Base-by-base conservation (phyloP, 441 rosid species). In the Populus hybrid region DNA sequence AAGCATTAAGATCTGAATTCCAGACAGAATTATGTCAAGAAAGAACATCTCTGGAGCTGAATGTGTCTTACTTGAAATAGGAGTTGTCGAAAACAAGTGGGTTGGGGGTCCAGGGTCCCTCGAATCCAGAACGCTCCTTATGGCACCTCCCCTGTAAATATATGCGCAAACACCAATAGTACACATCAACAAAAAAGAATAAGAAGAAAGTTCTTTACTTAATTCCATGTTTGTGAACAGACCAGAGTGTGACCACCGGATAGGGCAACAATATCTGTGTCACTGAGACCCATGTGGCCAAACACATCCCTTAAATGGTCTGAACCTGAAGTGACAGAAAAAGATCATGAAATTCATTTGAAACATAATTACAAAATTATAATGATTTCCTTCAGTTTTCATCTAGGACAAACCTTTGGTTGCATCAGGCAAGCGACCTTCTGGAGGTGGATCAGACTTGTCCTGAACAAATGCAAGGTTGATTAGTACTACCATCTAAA, bases 161-260 rank as follows among this genome's bases (percentile, higher is more conserved):
- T 16, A 61, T 4, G 20, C 14, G 9, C 46, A 76, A 35, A 59
- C 74, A 12, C 6, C 14, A 36, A 78, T 34, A 10, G 61, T 34
- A 11, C 11, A 64, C 36, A 64, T 74, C 70, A 67, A 46, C 16
- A 75, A 14, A 46, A 8, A 1, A 20, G 28, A 66, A 24, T n/a
- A 42, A 26, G 50, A 34, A 5, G 21, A 20, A 28, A 35, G 20
- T n/a, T n/a, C 21, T 8, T n/a, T 9, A 59, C 24, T 8, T n/a
- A 59, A 59, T 59, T 59, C 11, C 64, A 59, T 59, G 24, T n/a
- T 57, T 59, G 21, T 59, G 64, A 36, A 67, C 23, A 35, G 38
- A 90, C 98, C 93, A 95, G 80, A 72, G 99, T 94, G 85, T 95
- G 99, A 74, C 90, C 99, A 70, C 99, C 98, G 63, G 99, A 95